Evolutionary conservation across 2,329 filamentous ascomycete species (phyloP).

Genomic region (Talaromyces amestolkiae): DNA sequence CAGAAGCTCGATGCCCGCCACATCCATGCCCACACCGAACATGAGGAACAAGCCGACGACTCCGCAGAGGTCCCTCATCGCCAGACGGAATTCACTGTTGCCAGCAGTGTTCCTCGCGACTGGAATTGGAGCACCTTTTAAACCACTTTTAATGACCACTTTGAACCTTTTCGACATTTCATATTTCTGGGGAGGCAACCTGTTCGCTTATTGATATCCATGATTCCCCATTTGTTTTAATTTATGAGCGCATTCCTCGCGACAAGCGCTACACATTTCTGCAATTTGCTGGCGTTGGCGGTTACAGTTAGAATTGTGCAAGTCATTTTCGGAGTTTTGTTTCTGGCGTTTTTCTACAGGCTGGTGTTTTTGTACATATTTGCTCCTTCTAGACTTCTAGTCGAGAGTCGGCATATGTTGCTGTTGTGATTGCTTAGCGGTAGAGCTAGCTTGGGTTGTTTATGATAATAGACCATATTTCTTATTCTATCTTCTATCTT

Average conservation of each 20-base stretch:
- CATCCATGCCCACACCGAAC: conserved; percentile 18
- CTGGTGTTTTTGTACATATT: conserved; percentile 1
- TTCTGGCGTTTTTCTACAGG: conserved; percentile 4
- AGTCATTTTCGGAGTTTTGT: conserved; percentile 3
- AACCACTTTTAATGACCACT: conserved; percentile 37
- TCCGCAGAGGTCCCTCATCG: conserved; percentile 25
- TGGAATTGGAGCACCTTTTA: conserved; percentile 65
- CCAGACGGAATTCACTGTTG: conserved; percentile 40
- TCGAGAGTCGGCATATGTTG: not conserved
- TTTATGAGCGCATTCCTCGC: conserved; percentile 1
- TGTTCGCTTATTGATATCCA: conserved; percentile 17
- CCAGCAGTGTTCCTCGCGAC: conserved; percentile 56
- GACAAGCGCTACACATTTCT: conserved; percentile 12
- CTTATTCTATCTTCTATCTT: not conserved
- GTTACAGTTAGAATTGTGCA: not conserved
- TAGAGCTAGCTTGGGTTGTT: not conserved
- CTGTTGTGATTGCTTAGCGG: not conserved
- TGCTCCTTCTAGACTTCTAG: not conserved
- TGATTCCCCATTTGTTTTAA: conserved; percentile 21
- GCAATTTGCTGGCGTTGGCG: conserved; percentile 14
- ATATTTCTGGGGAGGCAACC: conserved; percentile 13
- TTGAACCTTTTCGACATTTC: not conserved
- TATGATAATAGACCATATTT: not conserved
- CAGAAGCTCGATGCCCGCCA: conserved; percentile 33
- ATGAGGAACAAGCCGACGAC: conserved; percentile 21